Evolutionary conservation across 257 asterid species (phyloP), one percentile per base, ranked within the genome.

Genomic region (Primulina tabacum): DNA sequence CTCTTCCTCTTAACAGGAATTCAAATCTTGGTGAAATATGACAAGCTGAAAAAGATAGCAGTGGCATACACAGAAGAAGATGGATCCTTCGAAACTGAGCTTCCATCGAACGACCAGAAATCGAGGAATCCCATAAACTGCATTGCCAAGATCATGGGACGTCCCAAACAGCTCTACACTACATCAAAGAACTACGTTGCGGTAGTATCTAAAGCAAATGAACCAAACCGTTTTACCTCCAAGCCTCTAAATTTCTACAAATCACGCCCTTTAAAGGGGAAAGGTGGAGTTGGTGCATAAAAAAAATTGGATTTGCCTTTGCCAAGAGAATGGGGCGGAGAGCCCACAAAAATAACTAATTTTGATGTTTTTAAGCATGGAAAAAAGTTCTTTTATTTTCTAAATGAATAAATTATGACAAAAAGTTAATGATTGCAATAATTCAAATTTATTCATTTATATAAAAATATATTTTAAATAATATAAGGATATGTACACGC

Each of bases 131-230:
- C 88, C 9, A 65, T 72, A 0, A 76, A 78, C 70, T 94, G 99
- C 76, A 38, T 69, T 78, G 96, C 95, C 70, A 89, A 81, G 87
- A 86, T 91, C 64, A 78, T 88, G 77, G 99, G 99, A 74, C 97
- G 93, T 40, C 87, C 96, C 14, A 59, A 73, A 38, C 86, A 79
- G 74, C 81, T 91, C 33, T 91, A 78, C 69, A 47, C 76, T 55
- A 64, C 85, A 24, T 74, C 73, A 17, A 75, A 76, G 50, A 58
- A 85, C 61, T 60, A 76, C 0, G 11, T 78, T 6, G 30, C 83
- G 8, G 69, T 20, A 32, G 38, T 91, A 76, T 77, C 70, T 12
- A 73, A 65, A 32, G 67, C 81, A 70, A 67, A 72, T 37, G 83
- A 64, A 5, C 53, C 78, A 0, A 81, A 68, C 69, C 74, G 59